Percentiles rank a stretch among this genome's conserved stretches.
phyloP scores from a whole-genome alignment of 2,329 filamentous ascomycete genomes.

The Pseudofabraea citricarpa region DNA sequence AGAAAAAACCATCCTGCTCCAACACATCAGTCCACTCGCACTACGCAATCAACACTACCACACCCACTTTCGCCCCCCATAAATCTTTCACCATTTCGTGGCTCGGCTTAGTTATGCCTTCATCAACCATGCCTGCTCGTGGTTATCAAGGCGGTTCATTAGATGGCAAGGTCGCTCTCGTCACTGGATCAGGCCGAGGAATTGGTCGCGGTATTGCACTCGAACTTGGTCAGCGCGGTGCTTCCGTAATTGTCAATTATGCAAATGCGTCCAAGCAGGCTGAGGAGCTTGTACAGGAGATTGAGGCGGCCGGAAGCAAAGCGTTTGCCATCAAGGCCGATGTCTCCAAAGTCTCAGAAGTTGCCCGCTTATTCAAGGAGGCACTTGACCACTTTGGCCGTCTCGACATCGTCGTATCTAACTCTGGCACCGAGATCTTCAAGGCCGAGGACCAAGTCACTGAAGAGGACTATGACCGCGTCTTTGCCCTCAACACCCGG shows the following conservation, averaged over 20 bases:
- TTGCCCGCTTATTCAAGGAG: conserved; percentile 18
- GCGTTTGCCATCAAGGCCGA: conserved; percentile 54
- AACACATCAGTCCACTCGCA: no score
- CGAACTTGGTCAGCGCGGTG: conserved; percentile 33
- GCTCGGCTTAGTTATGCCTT: background rate
- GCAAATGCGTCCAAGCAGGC: conserved; percentile 49
- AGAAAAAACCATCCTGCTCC: no score
- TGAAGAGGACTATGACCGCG: conserved; percentile 27
- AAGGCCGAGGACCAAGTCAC: conserved; percentile 22
- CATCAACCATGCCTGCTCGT: background rate
- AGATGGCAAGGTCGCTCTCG: conserved; percentile 67
- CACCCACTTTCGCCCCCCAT: background rate
- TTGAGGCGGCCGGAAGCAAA: conserved; percentile 44
- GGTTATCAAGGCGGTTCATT: conserved; percentile 5
- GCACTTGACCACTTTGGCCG: conserved; percentile 21
- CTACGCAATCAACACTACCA: background rate
- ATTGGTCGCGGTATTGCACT: conserved; percentile 52
- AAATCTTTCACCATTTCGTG: background rate
- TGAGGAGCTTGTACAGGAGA: conserved; percentile 49
- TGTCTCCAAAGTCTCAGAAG: conserved; percentile 42
- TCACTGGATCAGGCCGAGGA: conserved; percentile 78
- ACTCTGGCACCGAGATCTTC: conserved; percentile 24
- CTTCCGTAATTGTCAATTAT: conserved; percentile 54
- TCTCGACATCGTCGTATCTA: conserved; percentile 24
- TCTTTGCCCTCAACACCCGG: conserved; percentile 60